These are phyloP conservation scores for Orobanche coerulescens DNA, from an alignment of 257 asterid genomes.

Conservation along the genomic window DNA sequence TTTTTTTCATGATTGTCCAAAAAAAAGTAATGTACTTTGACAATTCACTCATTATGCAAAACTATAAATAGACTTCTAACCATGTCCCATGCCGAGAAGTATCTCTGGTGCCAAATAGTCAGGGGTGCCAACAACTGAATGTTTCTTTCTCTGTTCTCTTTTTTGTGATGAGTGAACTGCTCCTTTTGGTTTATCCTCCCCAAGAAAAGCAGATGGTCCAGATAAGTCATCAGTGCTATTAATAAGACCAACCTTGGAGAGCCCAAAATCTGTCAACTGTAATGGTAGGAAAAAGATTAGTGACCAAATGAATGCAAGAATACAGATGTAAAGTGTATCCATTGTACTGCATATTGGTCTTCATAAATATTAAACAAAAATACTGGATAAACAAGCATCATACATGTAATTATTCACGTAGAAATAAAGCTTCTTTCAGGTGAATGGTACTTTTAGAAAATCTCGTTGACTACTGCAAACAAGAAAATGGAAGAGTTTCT, in stretches of 20 bases:
- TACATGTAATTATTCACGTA: neutral
- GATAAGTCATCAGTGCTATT: conserved; percentile 95
- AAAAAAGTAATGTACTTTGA: neutral
- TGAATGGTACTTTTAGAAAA: conserved; percentile 15
- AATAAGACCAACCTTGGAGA: conserved; percentile 93
- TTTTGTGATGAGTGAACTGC: conserved; percentile 40
- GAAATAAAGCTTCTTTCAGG: conserved; percentile 9
- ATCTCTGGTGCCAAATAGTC: conserved; percentile 99
- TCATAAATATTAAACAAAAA: conserved; percentile 6
- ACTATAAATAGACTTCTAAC: conserved; percentile 34
- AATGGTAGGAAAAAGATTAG: conserved; percentile 33
- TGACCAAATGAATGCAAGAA: conserved; percentile 23
- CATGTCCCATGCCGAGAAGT: conserved; percentile 99
- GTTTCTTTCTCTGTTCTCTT: conserved; percentile 68
- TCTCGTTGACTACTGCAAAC: neutral
- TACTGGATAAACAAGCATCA: conserved; percentile 20
- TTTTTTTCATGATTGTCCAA: too few species aligned
- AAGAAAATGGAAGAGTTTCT: neutral
- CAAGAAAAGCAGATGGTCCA: conserved; percentile 69
- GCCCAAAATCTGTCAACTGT: conserved; percentile 99
- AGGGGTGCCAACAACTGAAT: conserved; percentile 90
- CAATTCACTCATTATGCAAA: conserved; percentile 1
- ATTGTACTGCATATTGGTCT: conserved; percentile 14
- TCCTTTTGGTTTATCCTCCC: conserved; percentile 56
- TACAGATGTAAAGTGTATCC: conserved; percentile 6